Base-by-base conservation (phyloP, 2,329 filamentous ascomycete genomes). In the Parastagonospora avenae region DNA sequence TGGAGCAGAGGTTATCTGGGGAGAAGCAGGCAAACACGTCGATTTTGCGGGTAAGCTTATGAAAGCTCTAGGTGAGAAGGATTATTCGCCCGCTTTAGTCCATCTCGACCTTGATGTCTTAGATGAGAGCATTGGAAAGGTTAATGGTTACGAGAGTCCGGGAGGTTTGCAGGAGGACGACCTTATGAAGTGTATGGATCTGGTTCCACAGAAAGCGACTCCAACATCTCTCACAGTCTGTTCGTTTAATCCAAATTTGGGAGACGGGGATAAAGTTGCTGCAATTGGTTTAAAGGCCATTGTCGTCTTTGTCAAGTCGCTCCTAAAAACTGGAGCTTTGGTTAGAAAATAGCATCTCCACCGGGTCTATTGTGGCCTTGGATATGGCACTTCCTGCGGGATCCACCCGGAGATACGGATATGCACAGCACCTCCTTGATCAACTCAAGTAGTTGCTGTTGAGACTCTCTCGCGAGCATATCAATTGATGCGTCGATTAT, bases 51-150 rank as follows among this genome's bases (percentile, higher is more conserved):
- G 35, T 2, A 40, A 51, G 38, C 37, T 58, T 9, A 28, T 7
- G 11, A 28, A 30, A 14, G 14, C 37, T 28, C 48, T 55, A 5
- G 29, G 24, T 10, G 11, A 40, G 27, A 47, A n/a, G 29, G 37
- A 48, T 4, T 48, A 28, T 19, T 48, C 43, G 27, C 48, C 42
- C 5, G 61, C 66, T 2, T 55, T 74, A 43, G 65, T 75, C 6
- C 74, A 76, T 39, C 44, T 76, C 2, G 74, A 76, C 38, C 58
- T 75, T 4, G 74, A 75, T 44, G 58, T 64, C 4, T 54, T 76
- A 3, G 73, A 76, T 38, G 50, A 61, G 2, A 68, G 63, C 1
- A 54, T 73, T 10, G 73, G 73, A 0, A 62, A 60, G n/a, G 72
- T 67, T 2, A 75, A 76, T 48, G 68, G 68, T 31, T 75, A 69